Evolutionary conservation across 768 basidiomycete species (phyloP).

Genomic region (Trametes gibbosa): DNA sequence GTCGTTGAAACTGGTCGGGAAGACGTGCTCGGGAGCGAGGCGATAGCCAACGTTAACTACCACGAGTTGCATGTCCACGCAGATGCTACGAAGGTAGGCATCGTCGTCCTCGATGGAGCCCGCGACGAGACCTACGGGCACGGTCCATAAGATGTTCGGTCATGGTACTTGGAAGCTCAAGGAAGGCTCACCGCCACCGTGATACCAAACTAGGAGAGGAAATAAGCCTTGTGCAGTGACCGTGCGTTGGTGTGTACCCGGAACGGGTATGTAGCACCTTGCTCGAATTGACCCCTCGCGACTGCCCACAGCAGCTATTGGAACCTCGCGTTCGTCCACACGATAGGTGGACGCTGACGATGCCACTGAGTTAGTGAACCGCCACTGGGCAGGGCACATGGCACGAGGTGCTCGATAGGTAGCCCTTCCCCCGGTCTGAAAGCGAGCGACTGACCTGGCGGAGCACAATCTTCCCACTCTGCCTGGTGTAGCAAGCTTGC

Average conservation of each 20-base stretch:
- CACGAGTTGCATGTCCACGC: slow-evolving; percentile 1
- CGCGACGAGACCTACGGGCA: not conserved
- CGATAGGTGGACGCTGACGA: not conserved
- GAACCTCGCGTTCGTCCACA: not conserved
- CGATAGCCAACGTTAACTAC: slow-evolving; percentile 10
- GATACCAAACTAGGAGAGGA: slow-evolving; percentile 4
- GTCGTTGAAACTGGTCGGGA: slow-evolving; percentile 23
- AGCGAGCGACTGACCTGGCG: not conserved
- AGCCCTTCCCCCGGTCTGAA: not conserved
- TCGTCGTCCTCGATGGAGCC: slow-evolving; percentile 22
- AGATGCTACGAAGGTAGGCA: slow-evolving; percentile 10
- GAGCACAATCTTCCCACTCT: not conserved
- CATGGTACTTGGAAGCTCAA: not conserved
- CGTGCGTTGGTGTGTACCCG: not conserved
- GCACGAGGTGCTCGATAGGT: too few relatives aligned
- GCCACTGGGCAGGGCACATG: not conserved
- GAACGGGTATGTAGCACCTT: not conserved
- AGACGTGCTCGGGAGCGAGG: slow-evolving; percentile 21
- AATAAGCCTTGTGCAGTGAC: not conserved
- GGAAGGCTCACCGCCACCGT: slow-evolving; percentile 3
- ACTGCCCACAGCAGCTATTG: not conserved
- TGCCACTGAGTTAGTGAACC: not conserved
- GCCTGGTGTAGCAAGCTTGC: not conserved
- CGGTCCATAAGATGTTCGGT: not conserved
- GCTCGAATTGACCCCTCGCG: not conserved